A percentile compares a stretch with the other conserved stretches of the same genome.
phyloP scores from a whole-genome alignment of 306 rosid genomes.

The Ormosia semicastrata region DNA sequence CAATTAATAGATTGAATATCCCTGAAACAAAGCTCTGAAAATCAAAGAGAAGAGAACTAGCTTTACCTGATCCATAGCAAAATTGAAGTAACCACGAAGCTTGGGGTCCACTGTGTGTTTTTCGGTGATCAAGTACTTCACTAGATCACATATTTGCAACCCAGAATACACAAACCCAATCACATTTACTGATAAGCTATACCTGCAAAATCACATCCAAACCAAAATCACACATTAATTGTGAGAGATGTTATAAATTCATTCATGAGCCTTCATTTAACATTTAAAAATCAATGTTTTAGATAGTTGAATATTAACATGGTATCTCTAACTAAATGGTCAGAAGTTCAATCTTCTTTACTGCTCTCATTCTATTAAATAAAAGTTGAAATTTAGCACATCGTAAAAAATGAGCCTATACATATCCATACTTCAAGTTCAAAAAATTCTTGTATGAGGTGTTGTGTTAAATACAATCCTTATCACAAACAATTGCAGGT shows the following conservation, averaged over 20 bases:
- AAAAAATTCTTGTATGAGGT: too few species aligned
- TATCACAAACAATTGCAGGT: neutral
- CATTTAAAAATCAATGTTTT: too few species aligned
- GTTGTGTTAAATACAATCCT: too few species aligned
- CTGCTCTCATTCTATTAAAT: too few species aligned
- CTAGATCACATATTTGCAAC: conserved; percentile 52
- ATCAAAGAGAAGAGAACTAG: neutral
- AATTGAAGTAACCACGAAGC: conserved; percentile 44
- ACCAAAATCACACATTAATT: neutral
- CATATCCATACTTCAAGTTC: too few species aligned
- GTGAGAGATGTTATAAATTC: neutral
- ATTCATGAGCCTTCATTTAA: too few species aligned
- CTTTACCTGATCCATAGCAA: conserved; percentile 83
- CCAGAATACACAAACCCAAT: conserved; percentile 69
- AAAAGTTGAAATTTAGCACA: too few species aligned
- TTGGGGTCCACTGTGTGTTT: conserved; percentile 43
- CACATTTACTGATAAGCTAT: conserved; percentile 51
- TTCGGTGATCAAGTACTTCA: conserved; percentile 41
- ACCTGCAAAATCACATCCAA: conserved; percentile 45
- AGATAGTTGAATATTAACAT: too few species aligned
- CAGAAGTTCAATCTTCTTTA: too few species aligned
- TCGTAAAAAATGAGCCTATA: too few species aligned
- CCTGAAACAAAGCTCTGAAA: neutral
- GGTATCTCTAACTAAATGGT: too few species aligned
- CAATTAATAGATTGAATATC: neutral